Conservation (phyloP, 164 flowering plant genomes). For the Berberis vulgaris region DNA sequence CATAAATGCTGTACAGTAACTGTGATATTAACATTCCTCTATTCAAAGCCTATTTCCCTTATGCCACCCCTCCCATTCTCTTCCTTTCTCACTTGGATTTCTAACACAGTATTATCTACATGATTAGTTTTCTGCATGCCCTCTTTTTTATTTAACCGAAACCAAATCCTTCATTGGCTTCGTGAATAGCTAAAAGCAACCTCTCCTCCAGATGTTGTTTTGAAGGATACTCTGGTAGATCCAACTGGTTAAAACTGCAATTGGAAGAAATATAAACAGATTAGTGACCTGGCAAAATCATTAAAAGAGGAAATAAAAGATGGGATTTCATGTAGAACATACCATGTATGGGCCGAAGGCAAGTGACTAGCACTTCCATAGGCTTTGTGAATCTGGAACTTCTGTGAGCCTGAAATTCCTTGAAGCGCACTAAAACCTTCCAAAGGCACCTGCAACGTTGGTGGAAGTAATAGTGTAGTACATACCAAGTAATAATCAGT, state of each 20-base stretch:
- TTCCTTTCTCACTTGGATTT: background rate
- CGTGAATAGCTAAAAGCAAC: constrained; percentile 88
- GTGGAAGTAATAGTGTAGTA: background rate
- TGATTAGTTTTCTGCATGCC: background rate
- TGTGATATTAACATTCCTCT: constrained; percentile 19
- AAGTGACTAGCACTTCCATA: constrained; percentile 89
- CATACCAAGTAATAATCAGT: too few relatives aligned
- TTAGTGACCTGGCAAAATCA: background rate
- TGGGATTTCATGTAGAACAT: constrained; percentile 2
- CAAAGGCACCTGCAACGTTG: constrained; percentile 62
- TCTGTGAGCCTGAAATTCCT: constrained; percentile 96
- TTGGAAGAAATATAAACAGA: background rate
- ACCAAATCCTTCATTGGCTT: constrained; percentile 92
- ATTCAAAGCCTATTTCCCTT: constrained; percentile 9
- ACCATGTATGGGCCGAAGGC: constrained; percentile 99
- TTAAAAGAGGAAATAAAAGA: background rate
- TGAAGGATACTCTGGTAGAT: constrained; percentile 92
- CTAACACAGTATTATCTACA: constrained; percentile 23
- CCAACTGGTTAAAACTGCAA: constrained; percentile 93
- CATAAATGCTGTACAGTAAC: constrained; percentile 48
- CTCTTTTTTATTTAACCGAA: constrained; percentile 48
- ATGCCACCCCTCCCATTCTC: background rate
- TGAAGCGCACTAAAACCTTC: constrained; percentile 99
- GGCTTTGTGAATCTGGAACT: constrained; percentile 97
- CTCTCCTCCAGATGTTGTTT: constrained; percentile 83